phyloP scores from a whole-genome alignment of 31 red algal species.

The Odonthalia washingtoniensis region DNA sequence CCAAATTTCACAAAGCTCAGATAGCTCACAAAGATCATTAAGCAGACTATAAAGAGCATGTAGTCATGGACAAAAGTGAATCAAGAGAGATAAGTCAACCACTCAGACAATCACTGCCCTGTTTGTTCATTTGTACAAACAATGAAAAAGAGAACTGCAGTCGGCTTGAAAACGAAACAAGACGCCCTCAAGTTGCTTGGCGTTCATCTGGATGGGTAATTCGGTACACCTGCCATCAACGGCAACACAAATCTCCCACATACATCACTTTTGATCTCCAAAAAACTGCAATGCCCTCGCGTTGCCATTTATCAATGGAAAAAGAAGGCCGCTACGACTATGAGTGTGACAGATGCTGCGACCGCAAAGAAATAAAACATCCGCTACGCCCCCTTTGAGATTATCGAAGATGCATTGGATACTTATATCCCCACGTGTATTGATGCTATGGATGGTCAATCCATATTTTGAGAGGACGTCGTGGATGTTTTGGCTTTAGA shows the following conservation, averaged over 20 bases:
- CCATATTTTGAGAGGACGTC: constrained; percentile 21
- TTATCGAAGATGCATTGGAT: constrained; percentile 23
- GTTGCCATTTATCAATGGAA: neutral
- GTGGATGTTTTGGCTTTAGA: constrained; percentile 12
- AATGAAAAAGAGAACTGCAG: no score
- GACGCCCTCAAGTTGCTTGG: neutral
- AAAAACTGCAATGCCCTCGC: neutral
- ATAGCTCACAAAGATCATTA: no score
- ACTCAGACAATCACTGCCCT: no score
- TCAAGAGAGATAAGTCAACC: no score
- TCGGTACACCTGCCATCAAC: neutral
- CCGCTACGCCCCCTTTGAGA: no score
- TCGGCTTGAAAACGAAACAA: neutral
- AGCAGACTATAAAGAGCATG: no score
- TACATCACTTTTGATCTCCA: neutral
- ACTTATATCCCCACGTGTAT: neutral
- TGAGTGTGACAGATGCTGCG: neutral
- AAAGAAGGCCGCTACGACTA: neutral
- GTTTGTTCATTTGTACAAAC: no score
- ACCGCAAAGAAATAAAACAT: neutral
- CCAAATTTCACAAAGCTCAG: no score
- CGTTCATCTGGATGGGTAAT: neutral
- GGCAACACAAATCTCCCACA: neutral
- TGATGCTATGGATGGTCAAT: neutral
- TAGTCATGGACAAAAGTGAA: no score